Evolutionary conservation across 768 basidiomycete genomes (phyloP).

Genomic region (Ramaria sp.): DNA sequence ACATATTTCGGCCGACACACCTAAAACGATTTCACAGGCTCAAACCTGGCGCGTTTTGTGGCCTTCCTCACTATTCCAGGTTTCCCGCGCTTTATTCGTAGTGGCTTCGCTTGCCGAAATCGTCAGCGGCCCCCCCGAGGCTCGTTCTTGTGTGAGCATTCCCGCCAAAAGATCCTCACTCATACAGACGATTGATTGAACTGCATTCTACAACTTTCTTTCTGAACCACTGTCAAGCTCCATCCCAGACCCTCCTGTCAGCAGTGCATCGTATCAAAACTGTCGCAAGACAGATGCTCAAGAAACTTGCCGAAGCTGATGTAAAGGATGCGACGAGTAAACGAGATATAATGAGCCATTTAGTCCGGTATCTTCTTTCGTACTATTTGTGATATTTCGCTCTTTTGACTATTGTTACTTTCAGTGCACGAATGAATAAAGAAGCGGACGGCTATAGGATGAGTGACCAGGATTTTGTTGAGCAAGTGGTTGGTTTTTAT

Average conservation of each 20-base stretch:
- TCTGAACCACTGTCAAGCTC: neutral
- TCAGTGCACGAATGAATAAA: constrained; percentile 28
- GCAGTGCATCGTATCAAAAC: constrained; percentile 32
- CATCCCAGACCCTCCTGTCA: constrained; percentile 21
- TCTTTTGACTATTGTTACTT: neutral
- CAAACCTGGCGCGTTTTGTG: constrained; percentile 28
- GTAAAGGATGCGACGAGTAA: constrained; percentile 30
- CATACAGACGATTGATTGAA: neutral
- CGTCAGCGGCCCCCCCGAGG: constrained; percentile 21
- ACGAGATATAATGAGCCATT: constrained; percentile 42
- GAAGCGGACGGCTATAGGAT: constrained; percentile 27
- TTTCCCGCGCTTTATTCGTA: constrained; percentile 17
- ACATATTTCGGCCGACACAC: neutral
- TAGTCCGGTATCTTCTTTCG: constrained; percentile 20
- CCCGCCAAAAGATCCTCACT: neutral
- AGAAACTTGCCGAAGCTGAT: constrained; percentile 27
- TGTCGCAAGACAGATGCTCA: constrained; percentile 30
- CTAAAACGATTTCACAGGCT: constrained; percentile 11
- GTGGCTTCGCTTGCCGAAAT: constrained; percentile 28
- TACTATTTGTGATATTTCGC: neutral
- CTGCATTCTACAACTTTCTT: neutral
- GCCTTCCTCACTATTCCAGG: constrained; percentile 29
- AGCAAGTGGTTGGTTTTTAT: constrained; percentile 34
- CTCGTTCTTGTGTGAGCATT: neutral
- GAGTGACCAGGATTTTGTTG: constrained; percentile 39